Percentiles rank a stretch among this genome's conserved stretches.
phyloP scores from a whole-genome alignment of 345 rosid genomes.

The Anacardium occidentale region DNA sequence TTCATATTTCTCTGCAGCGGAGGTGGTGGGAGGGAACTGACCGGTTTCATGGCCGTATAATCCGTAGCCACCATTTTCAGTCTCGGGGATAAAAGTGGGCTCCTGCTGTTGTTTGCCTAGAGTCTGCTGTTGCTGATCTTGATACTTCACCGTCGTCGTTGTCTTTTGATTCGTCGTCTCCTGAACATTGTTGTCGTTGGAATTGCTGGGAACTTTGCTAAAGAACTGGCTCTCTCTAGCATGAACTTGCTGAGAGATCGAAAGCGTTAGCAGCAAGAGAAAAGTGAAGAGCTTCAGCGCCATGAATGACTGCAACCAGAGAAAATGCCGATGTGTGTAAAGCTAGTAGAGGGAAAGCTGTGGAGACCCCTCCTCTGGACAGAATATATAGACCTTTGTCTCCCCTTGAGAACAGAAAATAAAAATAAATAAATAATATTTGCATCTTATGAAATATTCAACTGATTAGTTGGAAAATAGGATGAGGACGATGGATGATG shows the following conservation, averaged over 20 bases:
- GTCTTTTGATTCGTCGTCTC: constrained; percentile 11
- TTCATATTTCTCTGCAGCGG: constrained; percentile 1
- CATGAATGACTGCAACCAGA: too few species aligned
- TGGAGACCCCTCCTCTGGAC: constrained; percentile 26
- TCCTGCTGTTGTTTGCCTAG: constrained; percentile 26
- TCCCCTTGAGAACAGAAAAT: background rate
- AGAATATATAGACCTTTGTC: constrained; percentile 4
- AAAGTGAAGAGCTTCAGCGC: constrained; percentile 23
- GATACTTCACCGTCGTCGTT: background rate
- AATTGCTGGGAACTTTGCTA: constrained; percentile 33
- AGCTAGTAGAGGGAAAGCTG: constrained; percentile 7
- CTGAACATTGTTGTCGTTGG: constrained; percentile 16
- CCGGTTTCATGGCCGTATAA: constrained; percentile 42
- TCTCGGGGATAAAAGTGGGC: constrained; percentile 39
- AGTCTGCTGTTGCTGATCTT: constrained; percentile 16
- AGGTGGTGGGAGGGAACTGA: constrained; percentile 29
- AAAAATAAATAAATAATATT: background rate
- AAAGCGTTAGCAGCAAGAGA: constrained; percentile 21
- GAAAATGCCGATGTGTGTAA: background rate
- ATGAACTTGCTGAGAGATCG: constrained; percentile 18
- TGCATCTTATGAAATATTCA: constrained; percentile 10
- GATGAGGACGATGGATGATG: constrained; percentile 17
- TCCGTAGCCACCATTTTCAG: constrained; percentile 52
- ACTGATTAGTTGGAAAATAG: constrained; percentile 29
- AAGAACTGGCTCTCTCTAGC: constrained; percentile 42